phyloP scores from a whole-genome alignment of 495 filamentous ascomycete species.

The Xylaria palmicola region DNA sequence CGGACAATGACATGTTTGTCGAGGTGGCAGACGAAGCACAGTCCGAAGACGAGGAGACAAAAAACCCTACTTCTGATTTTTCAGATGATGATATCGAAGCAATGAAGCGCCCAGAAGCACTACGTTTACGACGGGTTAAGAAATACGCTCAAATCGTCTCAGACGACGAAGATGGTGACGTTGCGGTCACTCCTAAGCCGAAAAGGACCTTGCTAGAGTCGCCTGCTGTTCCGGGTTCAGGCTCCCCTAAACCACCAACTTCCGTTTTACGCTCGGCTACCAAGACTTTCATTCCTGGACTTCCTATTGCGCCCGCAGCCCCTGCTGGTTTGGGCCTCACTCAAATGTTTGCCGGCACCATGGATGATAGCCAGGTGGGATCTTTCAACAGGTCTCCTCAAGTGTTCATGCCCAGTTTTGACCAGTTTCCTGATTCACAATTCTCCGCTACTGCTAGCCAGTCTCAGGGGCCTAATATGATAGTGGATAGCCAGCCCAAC shows the following conservation, averaged over 20 bases:
- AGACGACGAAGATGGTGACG: constrained; percentile 64
- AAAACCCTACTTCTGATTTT: constrained; percentile 37
- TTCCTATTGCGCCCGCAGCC: constrained; percentile 50
- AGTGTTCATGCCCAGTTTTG: constrained; percentile 40
- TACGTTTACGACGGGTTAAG: constrained; percentile 36
- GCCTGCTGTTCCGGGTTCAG: constrained; percentile 31
- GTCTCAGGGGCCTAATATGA: constrained; percentile 52
- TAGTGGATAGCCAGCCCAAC: constrained; percentile 63
- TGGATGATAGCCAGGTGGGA: constrained; percentile 62
- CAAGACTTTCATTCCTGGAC: constrained; percentile 59
- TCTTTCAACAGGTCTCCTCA: constrained; percentile 31
- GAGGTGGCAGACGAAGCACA: constrained; percentile 62
- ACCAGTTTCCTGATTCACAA: constrained; percentile 47
- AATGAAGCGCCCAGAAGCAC: constrained; percentile 35
- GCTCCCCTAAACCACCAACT: constrained; percentile 48
- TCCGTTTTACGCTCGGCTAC: constrained; percentile 57
- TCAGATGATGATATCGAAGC: constrained; percentile 44
- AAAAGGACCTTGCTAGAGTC: constrained; percentile 37
- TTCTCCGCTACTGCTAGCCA: constrained; percentile 49
- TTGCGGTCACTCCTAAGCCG: constrained; percentile 45
- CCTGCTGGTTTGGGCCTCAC: constrained; percentile 73
- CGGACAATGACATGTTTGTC: constrained; percentile 22
- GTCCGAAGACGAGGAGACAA: constrained; percentile 18
- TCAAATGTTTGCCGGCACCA: constrained; percentile 89
- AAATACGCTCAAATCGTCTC: constrained; percentile 50